Conservation (phyloP, 2,329 filamentous ascomycete species). For the Pseudopyrenochaeta lycopersici region DNA sequence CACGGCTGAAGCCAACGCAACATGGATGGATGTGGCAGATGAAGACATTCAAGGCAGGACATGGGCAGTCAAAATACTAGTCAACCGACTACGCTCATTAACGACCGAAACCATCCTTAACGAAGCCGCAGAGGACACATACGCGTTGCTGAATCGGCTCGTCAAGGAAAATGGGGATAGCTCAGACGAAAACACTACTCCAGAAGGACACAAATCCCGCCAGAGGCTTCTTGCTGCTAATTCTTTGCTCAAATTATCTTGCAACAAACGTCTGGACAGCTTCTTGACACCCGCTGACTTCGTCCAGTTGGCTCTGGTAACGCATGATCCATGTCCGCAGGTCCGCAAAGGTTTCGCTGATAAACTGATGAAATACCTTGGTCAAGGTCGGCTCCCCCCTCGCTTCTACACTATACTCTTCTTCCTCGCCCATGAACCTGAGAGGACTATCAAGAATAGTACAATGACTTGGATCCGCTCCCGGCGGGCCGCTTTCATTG, state of each 20-base stretch:
- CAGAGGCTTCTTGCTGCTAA: conserved; percentile 84
- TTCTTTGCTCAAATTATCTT: conserved; percentile 82
- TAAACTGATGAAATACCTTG: conserved; percentile 90
- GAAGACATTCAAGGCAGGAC: conserved; percentile 85
- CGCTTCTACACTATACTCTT: conserved; percentile 93
- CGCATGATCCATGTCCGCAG: conserved; percentile 77
- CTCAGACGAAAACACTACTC: conserved; percentile 75
- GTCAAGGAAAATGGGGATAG: conserved; percentile 81
- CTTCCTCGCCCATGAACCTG: conserved; percentile 89
- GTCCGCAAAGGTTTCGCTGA: conserved; percentile 83
- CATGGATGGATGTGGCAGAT: conserved; percentile 69
- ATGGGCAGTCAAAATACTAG: conserved; percentile 83
- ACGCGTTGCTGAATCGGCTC: conserved; percentile 80
- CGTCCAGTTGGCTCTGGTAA: conserved; percentile 80
- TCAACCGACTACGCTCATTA: conserved; percentile 80
- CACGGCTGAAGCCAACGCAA: conserved; percentile 61
- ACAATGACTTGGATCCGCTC: conserved; percentile 91
- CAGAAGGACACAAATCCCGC: conserved; percentile 79
- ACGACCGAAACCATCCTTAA: conserved; percentile 54
- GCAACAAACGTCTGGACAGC: conserved; percentile 77
- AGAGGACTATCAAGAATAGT: conserved; percentile 73
- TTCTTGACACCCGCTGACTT: conserved; percentile 78
- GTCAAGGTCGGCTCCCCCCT: conserved; percentile 71
- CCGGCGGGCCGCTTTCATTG: conserved; percentile 72
- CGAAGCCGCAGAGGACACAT: conserved; percentile 70